phyloP scores from a whole-genome alignment of 2,329 filamentous ascomycete genomes.

The Berkeleyomyces rouxiae region DNA sequence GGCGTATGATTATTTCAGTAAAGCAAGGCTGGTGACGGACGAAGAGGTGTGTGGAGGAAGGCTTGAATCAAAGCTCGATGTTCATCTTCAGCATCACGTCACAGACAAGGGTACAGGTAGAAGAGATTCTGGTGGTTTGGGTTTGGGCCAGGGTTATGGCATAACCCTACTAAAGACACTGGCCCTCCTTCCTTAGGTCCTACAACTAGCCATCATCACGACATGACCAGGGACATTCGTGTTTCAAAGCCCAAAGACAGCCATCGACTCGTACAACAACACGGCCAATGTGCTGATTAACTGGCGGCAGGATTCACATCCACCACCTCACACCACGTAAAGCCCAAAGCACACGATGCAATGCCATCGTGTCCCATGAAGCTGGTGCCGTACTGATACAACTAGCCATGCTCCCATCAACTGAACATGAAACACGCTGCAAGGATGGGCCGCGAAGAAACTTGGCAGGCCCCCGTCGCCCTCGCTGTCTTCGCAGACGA shows the following conservation, averaged over 20 bases:
- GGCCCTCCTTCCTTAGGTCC: neutral
- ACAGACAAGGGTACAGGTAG: neutral
- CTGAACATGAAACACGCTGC: constrained; percentile 1
- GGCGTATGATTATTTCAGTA: too few relatives aligned
- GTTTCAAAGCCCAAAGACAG: neutral
- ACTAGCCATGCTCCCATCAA: neutral
- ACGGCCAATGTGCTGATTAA: too few relatives aligned
- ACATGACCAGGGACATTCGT: neutral
- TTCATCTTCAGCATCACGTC: neutral
- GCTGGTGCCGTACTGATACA: neutral
- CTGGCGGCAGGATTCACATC: too few relatives aligned
- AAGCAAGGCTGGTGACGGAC: neutral
- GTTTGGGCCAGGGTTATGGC: neutral
- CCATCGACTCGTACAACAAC: too few relatives aligned
- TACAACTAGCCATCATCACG: neutral
- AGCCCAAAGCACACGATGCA: neutral
- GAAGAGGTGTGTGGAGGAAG: neutral
- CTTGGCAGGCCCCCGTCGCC: too few relatives aligned
- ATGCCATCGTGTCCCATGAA: neutral
- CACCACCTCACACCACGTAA: neutral
- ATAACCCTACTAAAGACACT: neutral
- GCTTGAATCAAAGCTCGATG: neutral
- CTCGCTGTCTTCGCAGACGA: too few relatives aligned
- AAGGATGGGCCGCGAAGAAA: neutral
- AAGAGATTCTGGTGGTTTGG: neutral